phyloP scores from a whole-genome alignment of 306 rosid species.

The Rosa lucieae region DNA sequence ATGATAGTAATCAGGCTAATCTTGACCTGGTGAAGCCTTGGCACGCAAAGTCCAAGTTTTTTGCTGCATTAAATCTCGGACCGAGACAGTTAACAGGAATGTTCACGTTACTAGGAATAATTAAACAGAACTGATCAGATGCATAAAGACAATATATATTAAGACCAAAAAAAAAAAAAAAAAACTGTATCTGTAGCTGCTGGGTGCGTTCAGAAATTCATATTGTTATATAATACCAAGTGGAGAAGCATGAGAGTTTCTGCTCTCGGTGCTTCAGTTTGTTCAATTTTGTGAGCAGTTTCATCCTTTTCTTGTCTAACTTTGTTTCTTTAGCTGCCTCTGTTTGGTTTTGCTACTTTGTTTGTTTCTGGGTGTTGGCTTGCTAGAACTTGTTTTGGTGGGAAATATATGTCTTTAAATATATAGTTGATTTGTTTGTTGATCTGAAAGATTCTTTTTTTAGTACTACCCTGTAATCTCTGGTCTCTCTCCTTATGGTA shows the following conservation, averaged over 20 bases:
- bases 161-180: no score
- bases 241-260: not conserved
- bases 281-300: not conserved
- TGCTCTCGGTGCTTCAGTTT: not conserved
- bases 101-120: not conserved
- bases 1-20: not conserved
- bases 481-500: not conserved
- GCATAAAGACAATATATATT: not conserved
- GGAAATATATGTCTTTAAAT: not conserved
- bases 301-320: not conserved
- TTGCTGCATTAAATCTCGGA: not conserved
- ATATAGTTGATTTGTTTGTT: not conserved
- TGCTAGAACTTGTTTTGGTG: not conserved
- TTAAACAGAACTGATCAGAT: not conserved
- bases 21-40: not conserved
- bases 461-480: not conserved
- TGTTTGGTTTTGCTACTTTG: constrained; percentile 10
- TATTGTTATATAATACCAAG: not conserved
- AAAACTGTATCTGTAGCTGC: not conserved
- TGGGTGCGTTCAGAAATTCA: constrained; percentile 1
- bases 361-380: constrained; percentile 9
- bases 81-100: constrained; percentile 5
- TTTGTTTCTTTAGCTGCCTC: constrained; percentile 13
- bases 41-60: not conserved
- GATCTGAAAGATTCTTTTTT: not conserved